Percentiles rank a stretch among this genome's conserved stretches.
Evolutionary conservation across 2,329 filamentous ascomycete genomes (phyloP).

Genomic region (Parafenestella ontariensis): DNA sequence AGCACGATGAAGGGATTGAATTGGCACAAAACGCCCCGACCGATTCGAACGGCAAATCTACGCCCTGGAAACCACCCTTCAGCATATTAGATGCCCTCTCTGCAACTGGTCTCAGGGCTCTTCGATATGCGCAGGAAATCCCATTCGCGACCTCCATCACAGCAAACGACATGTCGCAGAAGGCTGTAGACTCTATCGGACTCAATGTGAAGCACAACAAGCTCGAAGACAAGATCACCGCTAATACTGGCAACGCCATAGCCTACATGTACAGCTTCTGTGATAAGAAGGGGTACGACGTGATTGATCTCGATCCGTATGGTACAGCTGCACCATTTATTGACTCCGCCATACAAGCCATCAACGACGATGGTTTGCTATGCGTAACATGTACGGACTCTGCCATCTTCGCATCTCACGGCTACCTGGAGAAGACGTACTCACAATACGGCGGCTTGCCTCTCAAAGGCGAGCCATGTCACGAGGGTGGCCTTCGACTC

Average conservation of each 20-base stretch:
- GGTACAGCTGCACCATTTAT: slow-evolving; percentile 92
- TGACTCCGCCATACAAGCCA: slow-evolving; percentile 85
- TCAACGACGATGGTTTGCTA: slow-evolving; percentile 86
- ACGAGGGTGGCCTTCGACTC: slow-evolving; percentile 87
- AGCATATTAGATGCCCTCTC: slow-evolving; percentile 93
- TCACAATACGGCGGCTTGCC: slow-evolving; percentile 92
- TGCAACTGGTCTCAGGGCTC: slow-evolving; percentile 86
- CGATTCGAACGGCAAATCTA: slow-evolving; percentile 11
- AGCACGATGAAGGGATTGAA: slow-evolving; percentile 7
- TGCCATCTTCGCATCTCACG: slow-evolving; percentile 90
- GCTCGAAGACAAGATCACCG: slow-evolving; percentile 72
- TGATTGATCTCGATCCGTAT: slow-evolving; percentile 96
- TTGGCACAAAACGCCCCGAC: slow-evolving; percentile 2
- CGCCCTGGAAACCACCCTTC: slow-evolving; percentile 35
- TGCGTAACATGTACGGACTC: slow-evolving; percentile 98
- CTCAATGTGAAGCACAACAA: slow-evolving; percentile 86
- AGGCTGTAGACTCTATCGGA: slow-evolving; percentile 80
- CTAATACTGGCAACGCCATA: slow-evolving; percentile 82
- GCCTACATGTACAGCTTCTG: slow-evolving; percentile 86
- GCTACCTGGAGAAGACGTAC: slow-evolving; percentile 93
- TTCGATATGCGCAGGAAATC: slow-evolving; percentile 91
- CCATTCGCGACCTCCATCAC: slow-evolving; percentile 82
- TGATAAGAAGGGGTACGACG: slow-evolving; percentile 73
- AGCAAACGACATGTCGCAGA: slow-evolving; percentile 85
- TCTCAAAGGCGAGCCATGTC: slow-evolving; percentile 81